Base-by-base conservation (phyloP, 2,329 filamentous ascomycete genomes). In the Colletotrichum camelliae region DNA sequence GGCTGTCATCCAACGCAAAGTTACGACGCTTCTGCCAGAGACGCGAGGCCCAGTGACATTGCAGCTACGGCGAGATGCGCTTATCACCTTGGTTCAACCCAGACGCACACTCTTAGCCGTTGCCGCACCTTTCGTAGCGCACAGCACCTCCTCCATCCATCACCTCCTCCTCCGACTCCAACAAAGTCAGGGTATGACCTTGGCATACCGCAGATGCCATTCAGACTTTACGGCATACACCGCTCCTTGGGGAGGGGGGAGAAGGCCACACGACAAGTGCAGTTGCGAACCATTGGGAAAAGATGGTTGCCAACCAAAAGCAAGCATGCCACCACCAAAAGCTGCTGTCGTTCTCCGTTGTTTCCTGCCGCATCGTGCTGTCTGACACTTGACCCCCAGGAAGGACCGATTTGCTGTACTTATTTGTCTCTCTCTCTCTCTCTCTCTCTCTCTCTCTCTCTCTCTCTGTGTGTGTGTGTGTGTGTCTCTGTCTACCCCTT, bases 1-100 rank as follows among this genome's bases (percentile, higher is more conserved):
- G 74, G 65, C 65, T 65, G 74, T 74, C 74, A 76, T 74, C 48
- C 72, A 67, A 69, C 64, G 72, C 64, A 69, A 74, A 76, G 74
- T 67, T 68, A 37, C 64, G 48, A 68, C 58, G 62, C 58, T 69
- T 65, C 27, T 69, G 24, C 57, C 39, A 69, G 65, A 66, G 74
- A 76, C 65, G 58, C 70, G 60, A 69, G 64, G 70, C 35, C 73
- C 65, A 76, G 74, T 69, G 57, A 65, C 43, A 58, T 58, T 37
- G 64, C 35, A 60, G 70, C 58, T 27, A 57, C 58, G 43, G 43
- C 70, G 70, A 76, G 70, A 21, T 52, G 66, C 74, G 70, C 64
- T 65, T 69, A n/a, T n/a, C 18, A 64, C 27, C 65, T 62, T 64
- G 35, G 55, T 70, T 21, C 64, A 29, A 33, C 68, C 58, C n/a